A percentile compares a stretch with the other conserved stretches of the same genome.
These are phyloP conservation scores for Tuber brumale DNA, from an alignment of 495 filamentous ascomycete species.

Conservation along the genomic window DNA sequence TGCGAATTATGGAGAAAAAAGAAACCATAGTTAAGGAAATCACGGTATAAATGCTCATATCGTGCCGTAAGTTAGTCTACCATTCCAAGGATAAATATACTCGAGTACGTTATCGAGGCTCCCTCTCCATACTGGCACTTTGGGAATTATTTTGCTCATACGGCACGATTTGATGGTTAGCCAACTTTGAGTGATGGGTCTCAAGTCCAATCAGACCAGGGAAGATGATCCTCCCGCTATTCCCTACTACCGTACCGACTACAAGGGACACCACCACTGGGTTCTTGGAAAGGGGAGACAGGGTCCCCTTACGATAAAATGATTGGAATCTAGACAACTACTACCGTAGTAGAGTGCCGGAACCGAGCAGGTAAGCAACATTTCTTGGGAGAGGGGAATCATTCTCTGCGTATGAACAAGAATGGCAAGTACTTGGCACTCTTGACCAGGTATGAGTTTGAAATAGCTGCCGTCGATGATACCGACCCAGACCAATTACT, in stretches of 20 bases:
- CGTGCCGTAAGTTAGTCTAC: neutral
- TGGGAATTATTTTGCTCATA: neutral
- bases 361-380: neutral
- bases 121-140: neutral
- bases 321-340: neutral
- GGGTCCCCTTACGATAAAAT: neutral
- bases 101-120: neutral
- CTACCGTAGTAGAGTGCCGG: neutral
- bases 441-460: neutral
- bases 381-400: neutral
- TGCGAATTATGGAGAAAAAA: neutral
- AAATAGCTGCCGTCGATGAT: neutral
- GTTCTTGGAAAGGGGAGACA: neutral
- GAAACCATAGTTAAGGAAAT: neutral
- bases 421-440: neutral
- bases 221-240: neutral
- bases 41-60: neutral
- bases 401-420: neutral
- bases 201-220: neutral
- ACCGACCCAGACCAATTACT: neutral
- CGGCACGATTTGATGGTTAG: neutral
- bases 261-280: neutral
- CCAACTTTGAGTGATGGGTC: neutral
- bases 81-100: neutral
- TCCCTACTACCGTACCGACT: neutral